A percentile compares a stretch with the other conserved stretches of the same genome.
phyloP scores from a whole-genome alignment of 805 yeast species.

The Candida ovalis region DNA sequence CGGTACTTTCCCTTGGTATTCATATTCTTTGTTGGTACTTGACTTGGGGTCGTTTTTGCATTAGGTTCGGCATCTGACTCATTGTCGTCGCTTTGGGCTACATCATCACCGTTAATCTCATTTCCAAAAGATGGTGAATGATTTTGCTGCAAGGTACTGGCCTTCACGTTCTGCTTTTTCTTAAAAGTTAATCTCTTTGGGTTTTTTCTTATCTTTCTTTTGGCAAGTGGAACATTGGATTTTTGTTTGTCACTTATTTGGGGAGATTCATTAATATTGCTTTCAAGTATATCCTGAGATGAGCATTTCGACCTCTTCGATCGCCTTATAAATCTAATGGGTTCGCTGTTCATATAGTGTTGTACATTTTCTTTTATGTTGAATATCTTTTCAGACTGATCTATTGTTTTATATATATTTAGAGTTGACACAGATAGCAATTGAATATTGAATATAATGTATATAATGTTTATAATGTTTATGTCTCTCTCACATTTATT shows the following conservation, averaged over 20 bases:
- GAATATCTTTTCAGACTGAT: too few species aligned
- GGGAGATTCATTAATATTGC: too few species aligned
- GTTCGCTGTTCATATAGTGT: not conserved
- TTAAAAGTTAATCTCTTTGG: not conserved
- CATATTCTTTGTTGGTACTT: not conserved
- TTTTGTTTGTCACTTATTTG: too few species aligned
- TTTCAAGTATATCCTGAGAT: too few species aligned
- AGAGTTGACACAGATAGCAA: not conserved
- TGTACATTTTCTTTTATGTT: too few species aligned
- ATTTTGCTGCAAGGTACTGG: too few species aligned
- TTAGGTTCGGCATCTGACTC: not conserved
- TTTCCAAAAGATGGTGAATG: too few species aligned
- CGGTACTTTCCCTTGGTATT: not conserved
- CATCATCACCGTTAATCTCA: not conserved
- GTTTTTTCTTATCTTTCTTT: not conserved
- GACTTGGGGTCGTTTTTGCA: not conserved
- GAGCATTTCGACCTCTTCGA: not conserved
- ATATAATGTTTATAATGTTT: too few species aligned
- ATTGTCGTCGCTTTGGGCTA: not conserved
- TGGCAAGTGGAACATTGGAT: too few species aligned
- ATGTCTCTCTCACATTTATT: too few species aligned
- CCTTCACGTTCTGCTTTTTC: not conserved
- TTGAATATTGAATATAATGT: too few species aligned
- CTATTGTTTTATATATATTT: not conserved
- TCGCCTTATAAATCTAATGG: not conserved